Evolutionary conservation across 2,329 filamentous ascomycete species (phyloP), one percentile per base, ranked within the genome.

Genomic region (Tolypocladium tropicale): DNA sequence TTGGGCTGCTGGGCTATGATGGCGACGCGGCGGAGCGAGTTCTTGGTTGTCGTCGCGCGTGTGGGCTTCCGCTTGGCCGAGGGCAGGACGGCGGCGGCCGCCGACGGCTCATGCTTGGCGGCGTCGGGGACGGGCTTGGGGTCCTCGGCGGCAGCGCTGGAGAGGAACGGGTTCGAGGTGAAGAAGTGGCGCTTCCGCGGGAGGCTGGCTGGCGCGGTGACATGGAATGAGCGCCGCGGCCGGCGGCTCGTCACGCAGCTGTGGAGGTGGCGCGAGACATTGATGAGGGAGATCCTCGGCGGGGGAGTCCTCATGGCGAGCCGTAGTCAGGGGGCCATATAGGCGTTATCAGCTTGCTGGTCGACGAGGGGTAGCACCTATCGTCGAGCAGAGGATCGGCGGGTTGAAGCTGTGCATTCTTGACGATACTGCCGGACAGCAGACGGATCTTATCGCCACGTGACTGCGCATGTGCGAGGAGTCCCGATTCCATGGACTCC

Each of bases 11-110:
- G 90, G 21, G 92, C 91, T 64, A 94, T 90, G 21, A 90, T 88
- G 34, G 92, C 90, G 14, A 95, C 90, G 57, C 91, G 82, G 55
- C 93, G 84, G 34, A 96, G 76, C 2, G 90, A 94, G 59, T 86
- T 88, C 62, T 90, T 88, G 49, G 82, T 71, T 4, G 74, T 73
- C 4, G 74, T 68, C 1, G 73, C 64, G 43, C 79, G 71, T 3
- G 72, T 70, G 7, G 74, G 71, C 56, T 79, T 80, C 56, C 78
- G 73, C 64, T 79, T 80, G 53, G 70, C 58, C 25, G 65, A 33
- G 2, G 64, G 52, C 11, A 64, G 51, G 23, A 55, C 28, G 4
- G 54, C 37, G 6, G 34, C 48, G 5, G 56, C n/a, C n/a, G n/a
- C n/a, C n/a, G n/a, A 41, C 11, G 62, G 52, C 6, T 67, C 62